phyloP scores from a whole-genome alignment of 2,329 filamentous ascomycete genomes.

The Dichotomopilus funicola region DNA sequence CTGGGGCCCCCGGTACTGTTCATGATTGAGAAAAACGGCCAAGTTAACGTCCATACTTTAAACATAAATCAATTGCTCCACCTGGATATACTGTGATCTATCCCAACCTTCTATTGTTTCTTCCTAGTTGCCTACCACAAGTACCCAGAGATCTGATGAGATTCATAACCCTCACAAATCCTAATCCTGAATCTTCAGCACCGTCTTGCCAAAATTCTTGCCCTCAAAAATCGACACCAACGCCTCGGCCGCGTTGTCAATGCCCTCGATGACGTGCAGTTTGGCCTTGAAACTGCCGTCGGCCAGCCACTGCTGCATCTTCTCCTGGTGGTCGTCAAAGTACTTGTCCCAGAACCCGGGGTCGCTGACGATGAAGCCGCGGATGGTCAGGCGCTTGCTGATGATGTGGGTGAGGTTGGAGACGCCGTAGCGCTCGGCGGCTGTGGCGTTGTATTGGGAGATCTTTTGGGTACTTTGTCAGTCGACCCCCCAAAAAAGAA shows the following conservation, averaged over 20 bases:
- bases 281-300: constrained; percentile 70
- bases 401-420: constrained; percentile 60
- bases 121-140: no score
- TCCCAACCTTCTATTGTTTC: no score
- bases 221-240: constrained; percentile 69
- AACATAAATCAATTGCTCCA: no score
- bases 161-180: not conserved
- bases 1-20: no score
- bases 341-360: constrained; percentile 61
- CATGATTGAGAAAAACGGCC: no score
- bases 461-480: constrained; percentile 39
- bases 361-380: constrained; percentile 69
- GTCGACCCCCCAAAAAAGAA: not conserved
- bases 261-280: constrained; percentile 63
- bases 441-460: constrained; percentile 62
- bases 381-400: constrained; percentile 61
- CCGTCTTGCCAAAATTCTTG: constrained; percentile 80
- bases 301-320: constrained; percentile 66
- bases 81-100: no score
- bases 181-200: constrained; percentile 51
- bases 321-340: constrained; percentile 64
- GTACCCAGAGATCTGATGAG: no score
- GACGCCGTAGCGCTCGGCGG: constrained; percentile 55
- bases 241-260: constrained; percentile 69
- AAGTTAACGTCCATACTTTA: no score